Evolutionary conservation across 768 basidiomycete genomes (phyloP).

Genomic region (Rhizopogon vulgaris): DNA sequence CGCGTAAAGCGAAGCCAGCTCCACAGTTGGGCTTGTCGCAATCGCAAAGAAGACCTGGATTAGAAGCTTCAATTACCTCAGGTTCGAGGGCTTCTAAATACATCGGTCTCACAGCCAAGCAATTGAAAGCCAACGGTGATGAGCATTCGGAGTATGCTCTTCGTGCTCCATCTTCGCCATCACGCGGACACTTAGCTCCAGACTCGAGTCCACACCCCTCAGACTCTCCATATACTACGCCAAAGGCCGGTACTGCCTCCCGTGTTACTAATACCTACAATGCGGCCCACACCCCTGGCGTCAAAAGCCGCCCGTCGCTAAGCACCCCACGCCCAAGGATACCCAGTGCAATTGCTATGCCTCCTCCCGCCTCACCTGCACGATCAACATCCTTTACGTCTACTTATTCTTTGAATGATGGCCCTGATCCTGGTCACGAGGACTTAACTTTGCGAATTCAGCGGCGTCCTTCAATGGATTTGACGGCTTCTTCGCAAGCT

Average conservation of each 20-base stretch:
- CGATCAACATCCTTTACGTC: constrained; percentile 26
- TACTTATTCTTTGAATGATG: constrained; percentile 33
- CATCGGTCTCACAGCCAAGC: constrained; percentile 77
- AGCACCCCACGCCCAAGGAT: constrained; percentile 58
- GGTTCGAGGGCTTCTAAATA: constrained; percentile 86
- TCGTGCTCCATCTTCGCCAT: constrained; percentile 28
- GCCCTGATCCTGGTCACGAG: constrained; percentile 8
- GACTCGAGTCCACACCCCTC: constrained; percentile 32
- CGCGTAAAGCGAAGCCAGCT: constrained; percentile 25
- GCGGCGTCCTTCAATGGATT: constrained; percentile 24
- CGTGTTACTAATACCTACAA: constrained; percentile 13
- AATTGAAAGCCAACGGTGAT: constrained; percentile 38
- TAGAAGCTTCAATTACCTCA: constrained; percentile 53
- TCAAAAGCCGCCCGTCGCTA: constrained; percentile 28
- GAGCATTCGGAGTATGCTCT: constrained; percentile 15
- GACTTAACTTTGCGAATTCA: constrained; percentile 8
- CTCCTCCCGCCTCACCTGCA: constrained; percentile 66
- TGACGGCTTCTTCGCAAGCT: constrained; percentile 33
- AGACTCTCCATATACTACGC: constrained; percentile 62
- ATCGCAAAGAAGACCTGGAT: constrained; percentile 16
- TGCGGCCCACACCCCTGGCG: constrained; percentile 12
- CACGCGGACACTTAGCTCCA: constrained; percentile 29
- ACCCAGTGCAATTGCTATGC: constrained; percentile 75
- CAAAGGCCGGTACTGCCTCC: constrained; percentile 43
- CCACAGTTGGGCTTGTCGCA: constrained; percentile 28